Evolutionary conservation across 208 protist genomes (phyloP).

Genomic region (Tritrichomonas musculus): DNA sequence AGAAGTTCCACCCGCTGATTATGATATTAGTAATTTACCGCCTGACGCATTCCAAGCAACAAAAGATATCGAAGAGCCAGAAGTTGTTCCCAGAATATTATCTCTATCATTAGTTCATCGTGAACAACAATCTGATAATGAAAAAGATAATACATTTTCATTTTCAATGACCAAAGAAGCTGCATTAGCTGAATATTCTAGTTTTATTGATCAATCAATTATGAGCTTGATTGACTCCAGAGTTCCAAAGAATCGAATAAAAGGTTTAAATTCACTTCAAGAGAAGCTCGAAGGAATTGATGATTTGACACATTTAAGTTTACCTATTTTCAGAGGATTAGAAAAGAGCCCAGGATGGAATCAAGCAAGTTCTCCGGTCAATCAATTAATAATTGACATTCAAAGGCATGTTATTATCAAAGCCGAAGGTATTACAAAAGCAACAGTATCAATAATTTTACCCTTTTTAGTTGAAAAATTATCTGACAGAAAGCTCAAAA

Average conservation of each 20-base stretch:
- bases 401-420: not conserved
- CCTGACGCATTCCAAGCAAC: not conserved
- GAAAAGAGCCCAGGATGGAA: not conserved
- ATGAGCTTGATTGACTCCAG: not conserved
- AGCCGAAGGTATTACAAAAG: not conserved
- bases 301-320: not conserved
- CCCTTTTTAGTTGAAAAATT: conserved; percentile 9
- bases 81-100: not conserved
- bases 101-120: not conserved
- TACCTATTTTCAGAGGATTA: not conserved
- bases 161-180: conserved; percentile 7
- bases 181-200: not conserved
- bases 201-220: not conserved
- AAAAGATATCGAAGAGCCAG: not conserved
- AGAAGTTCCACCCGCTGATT: not conserved
- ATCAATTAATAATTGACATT: not conserved
- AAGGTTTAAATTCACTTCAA: not conserved
- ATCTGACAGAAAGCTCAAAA: not conserved
- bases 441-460: not conserved
- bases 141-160: not conserved
- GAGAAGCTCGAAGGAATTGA: not conserved
- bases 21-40: not conserved
- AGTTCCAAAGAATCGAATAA: not conserved
- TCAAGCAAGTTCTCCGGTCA: not conserved
- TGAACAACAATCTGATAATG: not conserved